These are phyloP conservation scores for Yamadazyma takamatsuzukensis DNA, from an alignment of 805 yeast genomes.

Conservation along the genomic window DNA sequence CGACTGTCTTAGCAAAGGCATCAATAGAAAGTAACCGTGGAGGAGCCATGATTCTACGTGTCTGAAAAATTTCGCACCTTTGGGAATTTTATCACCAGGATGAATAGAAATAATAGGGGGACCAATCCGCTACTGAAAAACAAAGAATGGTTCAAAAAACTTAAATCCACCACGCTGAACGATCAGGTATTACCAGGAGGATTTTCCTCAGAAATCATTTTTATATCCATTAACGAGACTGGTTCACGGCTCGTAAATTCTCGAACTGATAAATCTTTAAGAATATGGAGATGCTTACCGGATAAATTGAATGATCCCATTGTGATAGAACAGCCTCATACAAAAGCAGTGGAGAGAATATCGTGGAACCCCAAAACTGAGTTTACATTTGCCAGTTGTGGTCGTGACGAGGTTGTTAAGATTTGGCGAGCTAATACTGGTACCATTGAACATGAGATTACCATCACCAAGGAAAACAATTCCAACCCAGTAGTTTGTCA, in stretches of 20 bases:
- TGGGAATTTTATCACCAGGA: too few relatives aligned
- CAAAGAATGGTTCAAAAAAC: conserved; percentile 17
- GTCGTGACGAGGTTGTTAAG: conserved; percentile 43
- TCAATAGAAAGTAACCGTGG: conserved; percentile 60
- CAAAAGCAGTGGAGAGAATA: conserved; percentile 34
- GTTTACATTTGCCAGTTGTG: conserved; percentile 45
- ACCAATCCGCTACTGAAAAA: too few relatives aligned
- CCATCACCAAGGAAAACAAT: conserved; percentile 17
- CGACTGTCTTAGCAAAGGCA: conserved; percentile 92
- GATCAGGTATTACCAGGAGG: conserved; percentile 6
- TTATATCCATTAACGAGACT: conserved; percentile 35
- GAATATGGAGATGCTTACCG: conserved; percentile 34
- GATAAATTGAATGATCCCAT: conserved; percentile 33
- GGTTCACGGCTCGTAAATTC: conserved; percentile 42
- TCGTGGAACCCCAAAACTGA: conserved; percentile 50
- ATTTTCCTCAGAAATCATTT: conserved; percentile 27
- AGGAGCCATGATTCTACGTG: conserved; percentile 4
- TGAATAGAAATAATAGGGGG: too few relatives aligned
- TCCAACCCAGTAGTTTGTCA: conserved; percentile 11
- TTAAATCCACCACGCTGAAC: conserved; percentile 12
- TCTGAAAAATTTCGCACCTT: too few relatives aligned
- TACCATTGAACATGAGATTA: conserved; percentile 24
- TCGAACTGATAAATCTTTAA: conserved; percentile 40
- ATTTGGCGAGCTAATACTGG: conserved; percentile 44
- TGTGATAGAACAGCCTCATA: conserved; percentile 39